A percentile compares a stretch with the other conserved stretches of the same genome.
phyloP scores from a whole-genome alignment of 176 grass and related monocot genomes.

The Aegilops speltoides region DNA sequence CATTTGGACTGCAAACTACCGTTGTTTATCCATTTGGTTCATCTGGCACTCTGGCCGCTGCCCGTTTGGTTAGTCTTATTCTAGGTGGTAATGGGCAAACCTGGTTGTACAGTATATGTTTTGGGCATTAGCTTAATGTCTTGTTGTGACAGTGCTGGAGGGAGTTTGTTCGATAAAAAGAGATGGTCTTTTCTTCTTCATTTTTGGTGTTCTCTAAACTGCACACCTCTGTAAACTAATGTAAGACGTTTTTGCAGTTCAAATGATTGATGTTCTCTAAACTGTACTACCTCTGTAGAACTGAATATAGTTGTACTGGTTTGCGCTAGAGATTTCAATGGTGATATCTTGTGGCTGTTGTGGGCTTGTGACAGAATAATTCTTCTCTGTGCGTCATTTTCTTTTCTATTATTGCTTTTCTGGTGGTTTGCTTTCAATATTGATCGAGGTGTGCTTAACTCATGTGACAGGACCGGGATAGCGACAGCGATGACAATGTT shows the following conservation, averaged over 20 bases:
- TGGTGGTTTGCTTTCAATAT: not conserved
- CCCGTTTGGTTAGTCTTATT: not conserved
- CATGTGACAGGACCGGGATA: slow-evolving; percentile 37
- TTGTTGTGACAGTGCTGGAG: not conserved
- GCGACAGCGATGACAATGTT: slow-evolving; percentile 35
- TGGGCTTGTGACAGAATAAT: not conserved
- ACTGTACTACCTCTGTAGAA: no score
- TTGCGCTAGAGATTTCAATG: not conserved
- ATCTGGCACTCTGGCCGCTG: no score
- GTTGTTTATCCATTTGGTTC: not conserved
- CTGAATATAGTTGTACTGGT: not conserved
- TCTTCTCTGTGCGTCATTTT: not conserved
- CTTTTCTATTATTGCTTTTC: not conserved
- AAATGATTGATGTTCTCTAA: not conserved
- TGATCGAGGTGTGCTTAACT: slow-evolving; percentile 15
- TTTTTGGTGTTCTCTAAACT: not conserved
- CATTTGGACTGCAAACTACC: not conserved
- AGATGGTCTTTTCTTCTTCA: not conserved
- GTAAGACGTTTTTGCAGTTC: no score
- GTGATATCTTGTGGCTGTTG: not conserved
- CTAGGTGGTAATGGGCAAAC: not conserved
- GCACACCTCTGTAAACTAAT: no score
- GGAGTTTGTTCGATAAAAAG: not conserved
- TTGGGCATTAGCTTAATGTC: not conserved
- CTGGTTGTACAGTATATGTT: not conserved